Percentiles rank a stretch among this genome's conserved stretches.
Conservation (phyloP, 2,329 filamentous ascomycete genomes). For the Xylariaceae sp. region DNA sequence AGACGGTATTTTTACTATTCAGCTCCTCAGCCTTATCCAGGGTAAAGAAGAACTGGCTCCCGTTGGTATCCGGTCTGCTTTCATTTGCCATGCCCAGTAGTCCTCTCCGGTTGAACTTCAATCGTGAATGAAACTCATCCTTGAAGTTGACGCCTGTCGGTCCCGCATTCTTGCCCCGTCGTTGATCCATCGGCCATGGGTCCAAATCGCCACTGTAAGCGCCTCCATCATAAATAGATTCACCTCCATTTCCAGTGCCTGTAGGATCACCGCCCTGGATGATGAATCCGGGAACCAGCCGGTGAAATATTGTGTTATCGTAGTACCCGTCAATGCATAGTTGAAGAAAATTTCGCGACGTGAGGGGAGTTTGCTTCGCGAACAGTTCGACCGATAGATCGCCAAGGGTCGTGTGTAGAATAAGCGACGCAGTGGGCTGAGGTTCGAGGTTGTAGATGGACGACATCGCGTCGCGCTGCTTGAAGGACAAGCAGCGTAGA, state of each 20-base stretch:
- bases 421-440: conserved; percentile 84
- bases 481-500: background rate
- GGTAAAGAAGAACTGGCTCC: conserved; percentile 96
- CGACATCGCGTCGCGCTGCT: conserved; percentile 56
- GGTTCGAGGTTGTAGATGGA: conserved; percentile 91
- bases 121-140: conserved; percentile 85
- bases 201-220: conserved; percentile 68
- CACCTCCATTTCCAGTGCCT: conserved; percentile 84
- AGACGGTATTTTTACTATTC: conserved; percentile 85
- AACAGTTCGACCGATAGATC: conserved; percentile 90
- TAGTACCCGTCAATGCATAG: conserved; percentile 95
- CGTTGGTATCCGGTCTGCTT: conserved; percentile 70
- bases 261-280: conserved; percentile 93
- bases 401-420: conserved; percentile 84
- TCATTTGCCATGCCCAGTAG: conserved; percentile 95
- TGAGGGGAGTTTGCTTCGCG: conserved; percentile 86
- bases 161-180: conserved; percentile 57
- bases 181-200: conserved; percentile 63
- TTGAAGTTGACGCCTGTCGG: conserved; percentile 56
- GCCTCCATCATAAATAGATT: conserved; percentile 85
- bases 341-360: conserved; percentile 93
- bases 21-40: conserved; percentile 79
- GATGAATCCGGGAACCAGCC: conserved; percentile 85
- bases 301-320: conserved; percentile 88
- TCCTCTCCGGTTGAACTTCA: conserved; percentile 89